A percentile compares a stretch with the other conserved stretches of the same genome.
phyloP scores from a whole-genome alignment of 208 protist genomes.

The Trypanosoma congolense region DNA sequence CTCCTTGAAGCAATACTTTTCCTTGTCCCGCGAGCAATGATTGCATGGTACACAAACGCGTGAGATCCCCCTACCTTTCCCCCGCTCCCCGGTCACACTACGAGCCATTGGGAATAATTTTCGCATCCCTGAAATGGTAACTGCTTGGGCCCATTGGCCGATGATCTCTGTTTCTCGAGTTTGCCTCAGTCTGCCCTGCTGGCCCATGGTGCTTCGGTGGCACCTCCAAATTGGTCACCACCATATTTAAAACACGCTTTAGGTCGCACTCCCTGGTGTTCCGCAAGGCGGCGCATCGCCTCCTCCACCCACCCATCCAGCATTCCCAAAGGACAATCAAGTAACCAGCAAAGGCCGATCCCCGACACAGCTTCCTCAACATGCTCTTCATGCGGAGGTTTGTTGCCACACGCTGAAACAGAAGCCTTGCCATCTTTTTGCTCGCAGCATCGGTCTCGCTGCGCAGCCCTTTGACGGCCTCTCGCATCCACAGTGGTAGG shows the following conservation, averaged over 20 bases:
- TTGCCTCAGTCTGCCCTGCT: background rate
- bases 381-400: conserved; percentile 17
- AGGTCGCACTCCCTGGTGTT: background rate
- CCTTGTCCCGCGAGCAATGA: too few species aligned
- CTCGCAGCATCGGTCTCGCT: conserved; percentile 12
- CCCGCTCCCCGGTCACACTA: too few species aligned
- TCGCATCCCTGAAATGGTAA: conserved; percentile 15
- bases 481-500: conserved; percentile 5
- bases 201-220: background rate
- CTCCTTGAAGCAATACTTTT: too few species aligned
- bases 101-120: background rate
- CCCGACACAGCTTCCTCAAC: conserved; percentile 7
- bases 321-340: conserved; percentile 17
- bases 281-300: background rate
- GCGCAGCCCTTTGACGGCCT: conserved; percentile 7
- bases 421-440: background rate
- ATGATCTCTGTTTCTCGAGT: background rate
- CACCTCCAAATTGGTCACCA: background rate
- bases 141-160: conserved; percentile 11
- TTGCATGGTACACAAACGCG: too few species aligned
- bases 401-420: conserved; percentile 14
- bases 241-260: conserved; percentile 9
- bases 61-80: too few species aligned
- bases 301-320: conserved; percentile 11
- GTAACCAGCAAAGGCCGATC: conserved; percentile 18